Conservation (phyloP, 169 alveolate genomes). For the Perkinsus marinus region DNA sequence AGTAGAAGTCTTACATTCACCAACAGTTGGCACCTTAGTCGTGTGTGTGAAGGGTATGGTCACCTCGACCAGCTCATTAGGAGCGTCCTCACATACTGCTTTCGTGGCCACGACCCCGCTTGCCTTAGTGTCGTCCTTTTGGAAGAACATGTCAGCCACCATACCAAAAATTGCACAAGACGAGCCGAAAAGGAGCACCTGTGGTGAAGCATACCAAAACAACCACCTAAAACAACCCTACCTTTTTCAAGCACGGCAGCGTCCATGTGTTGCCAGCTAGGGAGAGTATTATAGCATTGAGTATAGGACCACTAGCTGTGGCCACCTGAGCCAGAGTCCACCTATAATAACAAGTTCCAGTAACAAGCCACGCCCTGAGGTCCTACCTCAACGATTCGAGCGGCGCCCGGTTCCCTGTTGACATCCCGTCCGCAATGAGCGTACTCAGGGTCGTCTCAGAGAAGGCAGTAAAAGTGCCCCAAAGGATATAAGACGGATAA, state of each 20-base stretch:
- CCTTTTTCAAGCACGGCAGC: neutral
- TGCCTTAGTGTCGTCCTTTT: neutral
- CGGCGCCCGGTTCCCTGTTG: neutral
- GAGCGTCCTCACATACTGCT: neutral
- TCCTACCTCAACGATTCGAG: neutral
- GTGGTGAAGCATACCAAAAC: neutral
- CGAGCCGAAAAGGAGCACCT: neutral
- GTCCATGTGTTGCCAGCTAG: neutral
- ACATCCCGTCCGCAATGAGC: neutral
- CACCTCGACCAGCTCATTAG: neutral
- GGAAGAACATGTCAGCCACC: neutral
- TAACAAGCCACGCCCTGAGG: too few relatives aligned
- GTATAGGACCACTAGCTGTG: neutral
- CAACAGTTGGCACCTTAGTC: neutral
- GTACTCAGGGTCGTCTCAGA: neutral
- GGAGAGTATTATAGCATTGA: neutral
- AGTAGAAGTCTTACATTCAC: neutral
- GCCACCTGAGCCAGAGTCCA: neutral
- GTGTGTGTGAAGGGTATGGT: neutral
- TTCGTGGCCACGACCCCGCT: neutral
- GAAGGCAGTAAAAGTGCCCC: neutral
- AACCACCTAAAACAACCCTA: neutral
- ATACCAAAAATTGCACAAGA: neutral
- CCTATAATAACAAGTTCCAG: neutral
- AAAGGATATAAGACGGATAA: neutral